phyloP scores from a whole-genome alignment of 1,284 basidiomycete genomes.

The Macrocystidia cucumis region DNA sequence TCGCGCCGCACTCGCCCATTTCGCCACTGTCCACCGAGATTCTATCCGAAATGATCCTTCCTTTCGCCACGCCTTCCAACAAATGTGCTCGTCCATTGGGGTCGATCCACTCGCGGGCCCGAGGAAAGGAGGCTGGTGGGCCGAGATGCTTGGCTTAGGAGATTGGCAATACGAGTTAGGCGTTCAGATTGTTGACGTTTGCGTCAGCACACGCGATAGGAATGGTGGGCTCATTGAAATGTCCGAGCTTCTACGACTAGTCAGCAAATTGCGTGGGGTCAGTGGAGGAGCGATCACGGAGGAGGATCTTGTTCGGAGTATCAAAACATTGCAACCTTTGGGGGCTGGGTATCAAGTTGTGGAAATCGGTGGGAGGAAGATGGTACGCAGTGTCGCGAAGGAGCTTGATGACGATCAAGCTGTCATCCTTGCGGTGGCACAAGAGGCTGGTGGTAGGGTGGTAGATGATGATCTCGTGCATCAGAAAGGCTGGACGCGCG shows the following conservation, averaged over 20 bases:
- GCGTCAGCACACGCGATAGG: constrained; percentile 79
- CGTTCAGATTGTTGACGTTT: constrained; percentile 96
- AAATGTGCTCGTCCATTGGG: constrained; percentile 93
- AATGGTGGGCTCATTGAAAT: constrained; percentile 94
- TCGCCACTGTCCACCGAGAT: constrained; percentile 79
- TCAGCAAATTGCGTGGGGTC: constrained; percentile 72
- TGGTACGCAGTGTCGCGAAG: constrained; percentile 68
- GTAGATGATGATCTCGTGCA: constrained; percentile 51
- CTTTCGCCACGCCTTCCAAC: constrained; percentile 90
- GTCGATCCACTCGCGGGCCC: constrained; percentile 92
- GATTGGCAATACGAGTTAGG: constrained; percentile 97
- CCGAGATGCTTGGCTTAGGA: constrained; percentile 77
- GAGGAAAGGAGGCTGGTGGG: constrained; percentile 84
- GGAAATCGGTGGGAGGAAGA: constrained; percentile 60
- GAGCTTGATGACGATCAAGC: constrained; percentile 82
- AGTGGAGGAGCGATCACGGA: constrained; percentile 61
- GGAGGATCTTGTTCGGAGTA: constrained; percentile 80
- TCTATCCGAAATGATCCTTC: constrained; percentile 83
- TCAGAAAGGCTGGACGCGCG: constrained; percentile 69
- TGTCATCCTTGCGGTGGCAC: constrained; percentile 68
- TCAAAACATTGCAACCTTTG: constrained; percentile 83
- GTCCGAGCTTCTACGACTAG: constrained; percentile 74
- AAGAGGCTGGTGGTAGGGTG: constrained; percentile 57
- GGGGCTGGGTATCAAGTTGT: constrained; percentile 87
- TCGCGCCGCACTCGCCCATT: constrained; percentile 71